Evolutionary conservation across 345 rosid species (phyloP), one percentile per base, ranked within the genome.

Genomic region (Eucalyptus erythrocorys): DNA sequence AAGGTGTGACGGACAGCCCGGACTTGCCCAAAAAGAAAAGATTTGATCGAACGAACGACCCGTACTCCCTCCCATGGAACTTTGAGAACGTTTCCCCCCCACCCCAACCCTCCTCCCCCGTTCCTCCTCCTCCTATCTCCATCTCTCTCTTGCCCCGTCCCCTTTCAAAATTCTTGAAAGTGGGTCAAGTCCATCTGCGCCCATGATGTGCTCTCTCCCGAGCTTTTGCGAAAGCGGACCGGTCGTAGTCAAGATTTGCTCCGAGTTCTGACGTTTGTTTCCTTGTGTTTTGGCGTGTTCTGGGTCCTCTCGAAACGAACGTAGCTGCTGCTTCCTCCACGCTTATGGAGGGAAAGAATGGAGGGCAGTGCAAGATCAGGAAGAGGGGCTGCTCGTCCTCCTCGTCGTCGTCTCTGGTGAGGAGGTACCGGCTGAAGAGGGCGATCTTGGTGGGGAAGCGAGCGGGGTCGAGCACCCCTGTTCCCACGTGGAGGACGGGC

Each of bases 301-400:
- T 76, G 82, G 82, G 82, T 76, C 27, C 82, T 76, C 47, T 17
- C 26, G 82, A 40, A 34, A 6, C 22, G 27, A 24, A 71, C 27
- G 45, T 9, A 3, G 45, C 81, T 19, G 37, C 81, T 22, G 26
- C 22, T 9, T 26, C 30, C 64, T 27, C 66, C 66, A 26, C 66
- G 3, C 53, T 37, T 42, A 90, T 90, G 88, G 96, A 93, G 86
- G 91, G 90, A 22, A 93, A 89, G 84, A 89, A 22, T 53, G 95
- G 90, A 80, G 93, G 89, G 86, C 90, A 87, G 14, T 93, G 96
- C 85, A 98, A 96, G 94, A 95, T 97, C 91, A 96, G 98, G 91
- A 98, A 97, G 95, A 93, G 99, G 91, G 95, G 97, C 50, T 91
- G 96, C 88, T 97, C 98, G 4, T 96, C 99, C 0, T 96, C 99